Conservation (phyloP, 352 stramenopile genomes). For the Phytophthora sansomeana region DNA sequence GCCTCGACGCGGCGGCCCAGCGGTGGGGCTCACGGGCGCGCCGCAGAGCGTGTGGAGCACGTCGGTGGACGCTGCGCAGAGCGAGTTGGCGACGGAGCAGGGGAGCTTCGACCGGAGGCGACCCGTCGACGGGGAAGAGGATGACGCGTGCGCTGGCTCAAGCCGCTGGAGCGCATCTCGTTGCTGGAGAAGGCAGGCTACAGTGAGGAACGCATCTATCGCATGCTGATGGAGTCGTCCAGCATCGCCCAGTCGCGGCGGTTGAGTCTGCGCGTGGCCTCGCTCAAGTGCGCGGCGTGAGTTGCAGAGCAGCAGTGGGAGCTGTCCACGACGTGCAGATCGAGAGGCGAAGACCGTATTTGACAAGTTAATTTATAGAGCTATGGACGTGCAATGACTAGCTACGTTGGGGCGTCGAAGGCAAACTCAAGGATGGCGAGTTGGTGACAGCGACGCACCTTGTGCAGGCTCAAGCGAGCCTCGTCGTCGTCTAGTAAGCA, state of each 20-base stretch:
- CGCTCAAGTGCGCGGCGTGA: slow-evolving; percentile 12
- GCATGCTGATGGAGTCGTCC: slow-evolving; percentile 69
- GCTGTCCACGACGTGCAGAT: too few species aligned
- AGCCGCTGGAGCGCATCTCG: slow-evolving; percentile 66
- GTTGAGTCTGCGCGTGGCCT: slow-evolving; percentile 7
- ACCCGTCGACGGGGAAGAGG: slow-evolving; percentile 7
- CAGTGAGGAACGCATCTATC: slow-evolving; percentile 65
- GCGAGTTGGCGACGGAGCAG: background rate
- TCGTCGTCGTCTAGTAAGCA: too few species aligned
- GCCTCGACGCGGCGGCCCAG: slow-evolving; percentile 53
- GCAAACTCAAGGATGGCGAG: too few species aligned
- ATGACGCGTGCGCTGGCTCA: slow-evolving; percentile 66
- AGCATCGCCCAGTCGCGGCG: slow-evolving; percentile 46
- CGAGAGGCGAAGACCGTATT: background rate
- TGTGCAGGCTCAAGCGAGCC: too few species aligned
- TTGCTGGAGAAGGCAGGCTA: slow-evolving; percentile 67
- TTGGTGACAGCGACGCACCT: too few species aligned
- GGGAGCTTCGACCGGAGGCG: background rate
- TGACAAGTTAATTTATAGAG: slow-evolving; percentile 18
- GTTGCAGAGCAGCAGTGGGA: background rate
- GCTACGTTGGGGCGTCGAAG: too few species aligned
- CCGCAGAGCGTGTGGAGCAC: slow-evolving; percentile 30
- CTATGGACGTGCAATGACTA: slow-evolving; percentile 1
- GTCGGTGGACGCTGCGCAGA: slow-evolving; percentile 34
- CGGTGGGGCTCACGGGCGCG: slow-evolving; percentile 45